A percentile compares a stretch with the other conserved stretches of the same genome.
Conservation (phyloP, 495 filamentous ascomycete species). For the Beverwykella pulmonaria region DNA sequence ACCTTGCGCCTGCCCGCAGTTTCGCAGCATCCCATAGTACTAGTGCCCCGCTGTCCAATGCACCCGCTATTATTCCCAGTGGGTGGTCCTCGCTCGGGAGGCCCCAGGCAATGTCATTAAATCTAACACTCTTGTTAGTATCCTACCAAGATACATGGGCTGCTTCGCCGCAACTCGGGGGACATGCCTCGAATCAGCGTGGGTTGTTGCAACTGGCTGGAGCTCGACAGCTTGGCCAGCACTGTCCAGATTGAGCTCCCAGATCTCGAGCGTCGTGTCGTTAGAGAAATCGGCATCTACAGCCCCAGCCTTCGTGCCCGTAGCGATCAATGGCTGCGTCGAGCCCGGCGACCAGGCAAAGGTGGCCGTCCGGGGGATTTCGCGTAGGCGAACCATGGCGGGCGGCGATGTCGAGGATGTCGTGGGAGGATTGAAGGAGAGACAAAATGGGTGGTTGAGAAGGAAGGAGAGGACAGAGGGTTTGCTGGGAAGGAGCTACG, state of each 20-base stretch:
- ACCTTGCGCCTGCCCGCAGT: constrained; percentile 67
- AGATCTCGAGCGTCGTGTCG: constrained; percentile 94
- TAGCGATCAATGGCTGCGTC: constrained; percentile 77
- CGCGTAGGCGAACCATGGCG: constrained; percentile 90
- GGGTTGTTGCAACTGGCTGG: constrained; percentile 79
- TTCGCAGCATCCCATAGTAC: constrained; percentile 95
- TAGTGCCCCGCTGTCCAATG: constrained; percentile 93
- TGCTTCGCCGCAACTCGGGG: background rate
- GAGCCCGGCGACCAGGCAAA: constrained; percentile 93
- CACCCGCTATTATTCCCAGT: constrained; percentile 88
- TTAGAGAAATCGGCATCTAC: constrained; percentile 97
- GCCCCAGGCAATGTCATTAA: constrained; percentile 96
- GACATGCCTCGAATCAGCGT: constrained; percentile 83
- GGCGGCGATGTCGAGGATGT: constrained; percentile 30
- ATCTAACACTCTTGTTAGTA: constrained; percentile 55
- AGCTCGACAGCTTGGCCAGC: constrained; percentile 75
- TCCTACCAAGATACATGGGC: background rate
- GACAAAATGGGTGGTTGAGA: constrained; percentile 30
- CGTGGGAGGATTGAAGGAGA: constrained; percentile 27
- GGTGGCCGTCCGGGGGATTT: constrained; percentile 93
- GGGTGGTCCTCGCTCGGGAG: constrained; percentile 73
- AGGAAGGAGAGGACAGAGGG: constrained; percentile 37
- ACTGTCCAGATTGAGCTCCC: constrained; percentile 84
- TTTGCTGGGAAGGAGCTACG: background rate
- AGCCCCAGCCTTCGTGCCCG: constrained; percentile 92